Evolutionary conservation across 1,284 basidiomycete species (phyloP), one percentile per base, ranked within the genome.

Genomic region (Irpex sp.): DNA sequence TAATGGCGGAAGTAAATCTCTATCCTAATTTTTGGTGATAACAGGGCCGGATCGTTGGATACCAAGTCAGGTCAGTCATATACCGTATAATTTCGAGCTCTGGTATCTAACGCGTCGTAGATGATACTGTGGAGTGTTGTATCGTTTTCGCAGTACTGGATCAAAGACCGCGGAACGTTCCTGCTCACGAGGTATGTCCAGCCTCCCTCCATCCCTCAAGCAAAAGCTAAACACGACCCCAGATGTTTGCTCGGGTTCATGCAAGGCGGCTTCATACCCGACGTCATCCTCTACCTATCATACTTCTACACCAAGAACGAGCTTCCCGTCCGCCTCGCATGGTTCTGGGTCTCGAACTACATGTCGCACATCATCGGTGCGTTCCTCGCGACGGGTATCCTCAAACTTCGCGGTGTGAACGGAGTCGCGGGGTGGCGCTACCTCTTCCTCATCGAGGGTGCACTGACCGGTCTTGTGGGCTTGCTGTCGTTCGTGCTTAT

Each of bases 251-350:
- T 72, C 46, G 83, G 83, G 2, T 78, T 85, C 65, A 75, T 83
- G 61, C 85, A 89, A 72, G 87, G 85, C 60, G 87, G 87, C 17
- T 87, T 84, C 67, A 84, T 87, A 59, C 86, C 85, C 0, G 86
- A 89, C 64, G 73, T 88, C 3, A 82, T 90, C 62, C 74, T 90
- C 1, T 90, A 90, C 70, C 73, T 90, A 17, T 87, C 86, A 1
- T 90, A 90, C 70, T 91, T 84, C 68, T 90, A 90, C 71, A 89
- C 84, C 2, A 87, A 86, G 71, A 81, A 75, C 4, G 87, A 89
- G 69, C 78, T 92, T 2, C 88, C 89, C 0, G 73, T 90, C 49
- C 84, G 90, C 1, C 75, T 92, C 5, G 82, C 86, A 0, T 75
- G 82, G 54, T 91, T 91, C 76, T 92, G 87, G 88, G 82, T 87